Percentiles rank a stretch among this genome's conserved stretches.
Evolutionary conservation across 1,139 yeast genomes (phyloP).

Genomic region (Candida sojae): DNA sequence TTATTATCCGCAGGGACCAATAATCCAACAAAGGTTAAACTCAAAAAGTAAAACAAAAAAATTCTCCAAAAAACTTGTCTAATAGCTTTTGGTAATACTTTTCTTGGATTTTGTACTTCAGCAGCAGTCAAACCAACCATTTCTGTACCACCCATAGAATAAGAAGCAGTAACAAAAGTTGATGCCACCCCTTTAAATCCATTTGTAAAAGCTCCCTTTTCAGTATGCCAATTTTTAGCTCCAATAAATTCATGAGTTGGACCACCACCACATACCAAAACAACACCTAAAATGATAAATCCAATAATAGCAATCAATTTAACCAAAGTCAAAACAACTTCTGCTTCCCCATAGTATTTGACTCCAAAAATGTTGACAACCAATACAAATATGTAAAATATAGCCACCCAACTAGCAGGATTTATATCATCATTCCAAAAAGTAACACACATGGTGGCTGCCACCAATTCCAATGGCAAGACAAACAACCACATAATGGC

Average conservation of each 20-base stretch:
- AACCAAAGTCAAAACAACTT: slow-evolving; percentile 58
- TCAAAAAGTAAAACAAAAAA: slow-evolving; percentile 40
- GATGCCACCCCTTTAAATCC: slow-evolving; percentile 47
- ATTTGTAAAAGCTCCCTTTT: slow-evolving; percentile 55
- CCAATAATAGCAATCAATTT: slow-evolving; percentile 66
- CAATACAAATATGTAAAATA: slow-evolving; percentile 61
- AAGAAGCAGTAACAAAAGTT: slow-evolving; percentile 45
- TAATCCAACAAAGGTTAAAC: slow-evolving; percentile 40
- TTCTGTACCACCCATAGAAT: slow-evolving; percentile 47
- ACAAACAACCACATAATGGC: slow-evolving; percentile 79
- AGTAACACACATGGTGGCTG: slow-evolving; percentile 70
- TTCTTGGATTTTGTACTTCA: slow-evolving; percentile 36
- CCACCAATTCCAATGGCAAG: slow-evolving; percentile 73
- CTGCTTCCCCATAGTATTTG: slow-evolving; percentile 75
- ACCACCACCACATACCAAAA: slow-evolving; percentile 69
- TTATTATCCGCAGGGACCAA: slow-evolving; percentile 36
- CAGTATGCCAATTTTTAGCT: slow-evolving; percentile 53
- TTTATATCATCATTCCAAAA: slow-evolving; percentile 63
- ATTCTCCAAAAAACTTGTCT: slow-evolving; percentile 48
- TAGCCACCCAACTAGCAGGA: slow-evolving; percentile 65
- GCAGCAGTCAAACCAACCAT: slow-evolving; percentile 51
- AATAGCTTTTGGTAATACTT: slow-evolving; percentile 41
- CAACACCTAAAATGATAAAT: slow-evolving; percentile 62
- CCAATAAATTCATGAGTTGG: slow-evolving; percentile 66
- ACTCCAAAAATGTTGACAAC: slow-evolving; percentile 68